phyloP scores from a whole-genome alignment of 306 rosid species.

The Aeschynomene evenia region DNA sequence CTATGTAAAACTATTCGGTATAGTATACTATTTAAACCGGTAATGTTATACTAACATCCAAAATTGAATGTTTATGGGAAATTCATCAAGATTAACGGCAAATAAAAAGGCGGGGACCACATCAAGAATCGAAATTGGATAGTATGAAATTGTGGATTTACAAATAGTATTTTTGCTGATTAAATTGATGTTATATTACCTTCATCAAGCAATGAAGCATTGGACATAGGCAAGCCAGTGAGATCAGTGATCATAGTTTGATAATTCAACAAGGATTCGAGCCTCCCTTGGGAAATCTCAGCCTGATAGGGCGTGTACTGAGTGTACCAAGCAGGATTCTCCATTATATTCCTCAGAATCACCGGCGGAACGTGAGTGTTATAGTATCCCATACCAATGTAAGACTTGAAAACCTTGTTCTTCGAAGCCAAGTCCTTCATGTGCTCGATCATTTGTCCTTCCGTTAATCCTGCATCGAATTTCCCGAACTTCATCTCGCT shows the following conservation, averaged over 20 bases:
- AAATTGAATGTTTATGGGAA: too few species aligned
- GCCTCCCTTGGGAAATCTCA: constrained; percentile 96
- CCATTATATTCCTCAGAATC: constrained; percentile 94
- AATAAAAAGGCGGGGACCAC: too few species aligned
- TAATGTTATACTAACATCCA: too few species aligned
- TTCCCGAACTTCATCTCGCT: constrained; percentile 63
- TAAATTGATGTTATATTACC: too few species aligned
- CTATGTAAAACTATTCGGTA: too few species aligned
- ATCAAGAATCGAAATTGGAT: too few species aligned
- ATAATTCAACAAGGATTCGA: constrained; percentile 83
- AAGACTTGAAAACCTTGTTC: constrained; percentile 75
- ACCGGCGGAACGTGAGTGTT: constrained; percentile 93
- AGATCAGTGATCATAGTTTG: constrained; percentile 91
- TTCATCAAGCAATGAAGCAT: constrained; percentile 97
- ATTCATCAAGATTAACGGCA: too few species aligned
- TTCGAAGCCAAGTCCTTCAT: constrained; percentile 78
- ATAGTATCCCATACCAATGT: constrained; percentile 93
- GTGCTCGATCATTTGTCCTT: constrained; percentile 87
- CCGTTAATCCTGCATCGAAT: constrained; percentile 89
- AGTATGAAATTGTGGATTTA: too few species aligned
- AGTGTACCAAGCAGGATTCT: constrained; percentile 98
- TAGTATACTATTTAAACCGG: too few species aligned
- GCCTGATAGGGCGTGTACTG: constrained; percentile 99
- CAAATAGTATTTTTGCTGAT: too few species aligned
- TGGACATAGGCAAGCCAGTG: constrained; percentile 95